A percentile compares a stretch with the other conserved stretches of the same genome.
phyloP scores from a whole-genome alignment of 148 eudicot genomes.

The Spergularia bocconei region DNA sequence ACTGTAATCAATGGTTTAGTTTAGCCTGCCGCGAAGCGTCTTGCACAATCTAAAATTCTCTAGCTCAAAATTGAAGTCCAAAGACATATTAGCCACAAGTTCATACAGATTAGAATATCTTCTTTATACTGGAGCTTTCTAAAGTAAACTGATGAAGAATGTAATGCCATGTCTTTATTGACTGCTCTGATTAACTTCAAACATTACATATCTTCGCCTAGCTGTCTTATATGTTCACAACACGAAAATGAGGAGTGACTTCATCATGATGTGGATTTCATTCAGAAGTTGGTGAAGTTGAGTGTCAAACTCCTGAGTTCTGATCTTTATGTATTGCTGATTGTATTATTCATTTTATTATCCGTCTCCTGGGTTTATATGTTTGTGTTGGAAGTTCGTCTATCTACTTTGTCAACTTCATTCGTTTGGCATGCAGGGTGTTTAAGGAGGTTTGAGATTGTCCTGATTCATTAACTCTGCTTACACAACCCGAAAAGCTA shows the following conservation, averaged over 20 bases:
- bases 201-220: not conserved
- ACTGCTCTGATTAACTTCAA: not conserved
- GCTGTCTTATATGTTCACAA: not conserved
- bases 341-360: not conserved
- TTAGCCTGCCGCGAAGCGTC: not conserved
- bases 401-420: not conserved
- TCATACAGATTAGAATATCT: not conserved
- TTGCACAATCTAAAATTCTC: not conserved
- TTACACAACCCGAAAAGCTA: not conserved
- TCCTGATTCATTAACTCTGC: not conserved
- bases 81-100: not conserved
- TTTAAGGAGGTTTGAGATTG: not conserved
- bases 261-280: not conserved
- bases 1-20: not conserved
- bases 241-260: not conserved
- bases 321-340: not conserved
- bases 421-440: conserved; percentile 6
- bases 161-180: not conserved
- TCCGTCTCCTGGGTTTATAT: not conserved
- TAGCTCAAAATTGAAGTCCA: not conserved
- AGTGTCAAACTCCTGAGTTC: not conserved
- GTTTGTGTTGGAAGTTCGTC: not conserved
- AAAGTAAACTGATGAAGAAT: not conserved
- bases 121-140: not conserved
- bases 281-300: not conserved